Evolutionary conservation across 1,284 basidiomycete species (phyloP).

Genomic region (Schizopora paradoxa): DNA sequence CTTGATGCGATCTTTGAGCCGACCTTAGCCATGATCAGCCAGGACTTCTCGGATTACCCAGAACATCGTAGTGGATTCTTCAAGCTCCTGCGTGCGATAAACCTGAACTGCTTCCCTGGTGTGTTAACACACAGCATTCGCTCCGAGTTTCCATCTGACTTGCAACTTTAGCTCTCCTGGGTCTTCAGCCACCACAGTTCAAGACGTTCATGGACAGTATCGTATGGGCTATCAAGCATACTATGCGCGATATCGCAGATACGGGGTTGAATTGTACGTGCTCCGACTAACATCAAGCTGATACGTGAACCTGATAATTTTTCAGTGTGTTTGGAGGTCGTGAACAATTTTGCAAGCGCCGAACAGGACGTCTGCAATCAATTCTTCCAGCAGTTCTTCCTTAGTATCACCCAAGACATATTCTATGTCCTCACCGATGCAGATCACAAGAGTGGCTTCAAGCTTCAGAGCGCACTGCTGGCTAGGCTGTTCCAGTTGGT

Average conservation of each 20-base stretch:
- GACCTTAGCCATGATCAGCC: slow-evolving; percentile 98
- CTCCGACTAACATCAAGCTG: slow-evolving; percentile 6
- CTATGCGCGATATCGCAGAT: slow-evolving; percentile 98
- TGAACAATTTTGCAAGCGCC: slow-evolving; percentile 91
- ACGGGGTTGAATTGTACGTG: slow-evolving; percentile 81
- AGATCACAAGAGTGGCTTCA: slow-evolving; percentile 98
- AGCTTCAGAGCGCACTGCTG: slow-evolving; percentile 85
- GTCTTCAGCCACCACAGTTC: slow-evolving; percentile 88
- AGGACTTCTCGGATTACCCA: slow-evolving; percentile 97
- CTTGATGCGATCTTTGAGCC: slow-evolving; percentile 98
- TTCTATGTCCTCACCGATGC: slow-evolving; percentile 98
- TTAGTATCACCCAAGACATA: slow-evolving; percentile 91
- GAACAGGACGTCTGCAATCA: slow-evolving; percentile 68
- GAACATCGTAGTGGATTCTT: slow-evolving; percentile 98
- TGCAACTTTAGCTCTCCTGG: slow-evolving; percentile 75
- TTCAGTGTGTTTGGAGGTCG: slow-evolving; percentile 87
- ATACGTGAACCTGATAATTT: slow-evolving; percentile 17
- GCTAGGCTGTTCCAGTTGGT: slow-evolving; percentile 94
- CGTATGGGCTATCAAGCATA: slow-evolving; percentile 99
- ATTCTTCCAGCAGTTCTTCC: slow-evolving; percentile 91
- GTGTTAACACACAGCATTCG: slow-evolving; percentile 22
- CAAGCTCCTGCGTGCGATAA: slow-evolving; percentile 91
- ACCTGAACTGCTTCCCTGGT: slow-evolving; percentile 95
- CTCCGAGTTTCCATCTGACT: slow-evolving; percentile 5
- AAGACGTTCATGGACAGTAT: slow-evolving; percentile 98